Evolutionary conservation across 176 grass and related monocot species (phyloP), one percentile per base, ranked within the genome.

Genomic region (Melocanna baccifera): DNA sequence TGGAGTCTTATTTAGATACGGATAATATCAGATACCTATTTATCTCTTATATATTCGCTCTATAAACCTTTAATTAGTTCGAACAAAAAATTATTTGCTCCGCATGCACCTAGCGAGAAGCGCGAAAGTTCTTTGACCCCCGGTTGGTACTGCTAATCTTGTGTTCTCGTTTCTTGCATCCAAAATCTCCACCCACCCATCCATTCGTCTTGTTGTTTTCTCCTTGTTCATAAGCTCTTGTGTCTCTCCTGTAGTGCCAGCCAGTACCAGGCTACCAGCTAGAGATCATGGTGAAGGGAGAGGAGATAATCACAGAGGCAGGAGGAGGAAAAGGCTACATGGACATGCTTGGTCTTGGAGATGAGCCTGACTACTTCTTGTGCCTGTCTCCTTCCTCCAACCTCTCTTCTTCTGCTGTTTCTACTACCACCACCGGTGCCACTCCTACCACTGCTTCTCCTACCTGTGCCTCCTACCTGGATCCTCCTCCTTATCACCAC

Each of bases 261-360:
- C 4, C 6, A 29, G 56, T 10, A 20, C 43, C 50, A 18, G 22
- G 22, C 45, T 10, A 20, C 43, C 50, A 18, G 22, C 41, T 34
- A n/a, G 73, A 4, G 32, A 81, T 80, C 80, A 87, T 85, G 87
- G 87, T 87, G 84, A 89, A 89, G 75, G 80, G 84, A 51, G 91
- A 86, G 56, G 75, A 84, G 70, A 43, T 79, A 79, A 36, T 90
- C 50, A 45, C 75, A 3, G 84, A 85, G 19, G 81, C 65, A 3
- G 84, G 42, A 81, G 79, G 71, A 85, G 74, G 67, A 18, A 80
- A 82, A 30, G 71, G 90, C 28, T 90, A 82, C 81, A 32, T 87
- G 76, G 85, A 85, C 66, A 85, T 87, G 87, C 77, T 85, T 9
- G 77, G 84, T 0, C 57, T 90, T 62, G 87, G 65, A 9, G 65